Percentiles rank a stretch among this genome's conserved stretches.
phyloP scores from a whole-genome alignment of 257 asterid genomes.

The Jasminum sambac region DNA sequence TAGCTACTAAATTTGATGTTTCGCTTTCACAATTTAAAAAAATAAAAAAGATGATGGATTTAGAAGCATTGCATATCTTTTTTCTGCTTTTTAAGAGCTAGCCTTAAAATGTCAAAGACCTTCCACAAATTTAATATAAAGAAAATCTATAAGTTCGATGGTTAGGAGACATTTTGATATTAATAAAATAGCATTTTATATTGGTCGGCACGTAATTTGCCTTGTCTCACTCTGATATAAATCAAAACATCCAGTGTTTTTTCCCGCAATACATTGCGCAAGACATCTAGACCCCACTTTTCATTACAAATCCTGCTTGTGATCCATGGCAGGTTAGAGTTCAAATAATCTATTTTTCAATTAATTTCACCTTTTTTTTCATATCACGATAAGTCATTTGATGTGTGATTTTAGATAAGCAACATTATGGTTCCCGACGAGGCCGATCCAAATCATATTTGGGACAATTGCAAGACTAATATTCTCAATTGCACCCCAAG shows the following conservation, averaged over 20 bases:
- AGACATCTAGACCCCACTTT: slow-evolving; percentile 58
- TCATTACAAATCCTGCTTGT: slow-evolving; percentile 67
- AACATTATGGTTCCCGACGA: slow-evolving; percentile 67
- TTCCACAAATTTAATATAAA: too few species aligned
- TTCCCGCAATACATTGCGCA: slow-evolving; percentile 62
- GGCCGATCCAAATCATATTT: slow-evolving; percentile 48
- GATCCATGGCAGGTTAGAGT: slow-evolving; percentile 87
- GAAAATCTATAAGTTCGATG: too few species aligned
- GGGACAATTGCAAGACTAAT: neutral
- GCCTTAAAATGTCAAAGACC: too few species aligned
- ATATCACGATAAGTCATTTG: neutral
- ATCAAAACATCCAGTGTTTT: slow-evolving; percentile 49
- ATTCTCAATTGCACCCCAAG: neutral
- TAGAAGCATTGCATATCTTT: too few species aligned
- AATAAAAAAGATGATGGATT: too few species aligned
- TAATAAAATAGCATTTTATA: too few species aligned
- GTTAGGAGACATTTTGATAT: too few species aligned
- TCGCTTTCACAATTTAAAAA: too few species aligned
- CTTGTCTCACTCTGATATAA: too few species aligned
- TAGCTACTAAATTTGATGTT: too few species aligned
- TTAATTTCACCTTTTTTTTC: neutral
- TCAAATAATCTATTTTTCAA: neutral
- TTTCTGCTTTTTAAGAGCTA: too few species aligned
- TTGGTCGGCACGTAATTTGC: too few species aligned
- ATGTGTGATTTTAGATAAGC: slow-evolving; percentile 46